phyloP scores from a whole-genome alignment of 768 basidiomycete species.

The Suillus paluster region DNA sequence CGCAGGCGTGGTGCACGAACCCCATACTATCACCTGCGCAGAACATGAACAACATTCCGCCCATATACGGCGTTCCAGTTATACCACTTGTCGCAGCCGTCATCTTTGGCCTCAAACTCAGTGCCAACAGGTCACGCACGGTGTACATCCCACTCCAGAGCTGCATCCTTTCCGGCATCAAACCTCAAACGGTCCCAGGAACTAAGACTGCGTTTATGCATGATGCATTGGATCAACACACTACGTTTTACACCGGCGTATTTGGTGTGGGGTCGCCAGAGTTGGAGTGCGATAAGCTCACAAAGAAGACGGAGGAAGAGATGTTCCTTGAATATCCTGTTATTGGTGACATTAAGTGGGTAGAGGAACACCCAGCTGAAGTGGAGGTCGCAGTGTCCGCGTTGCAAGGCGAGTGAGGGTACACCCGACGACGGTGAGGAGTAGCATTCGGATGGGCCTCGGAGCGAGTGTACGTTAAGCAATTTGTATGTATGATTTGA shows the following conservation, averaged over 20 bases:
- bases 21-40: neutral
- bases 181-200: neutral
- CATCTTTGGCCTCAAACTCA: neutral
- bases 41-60: constrained; percentile 18
- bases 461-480: too few species aligned
- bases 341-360: constrained; percentile 16
- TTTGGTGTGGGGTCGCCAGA: neutral
- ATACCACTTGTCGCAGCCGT: neutral
- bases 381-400: neutral
- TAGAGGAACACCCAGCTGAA: constrained; percentile 17
- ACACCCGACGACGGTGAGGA: neutral
- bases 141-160: constrained; percentile 15
- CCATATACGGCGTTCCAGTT: constrained; percentile 15
- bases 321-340: constrained; percentile 8
- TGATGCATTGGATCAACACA: neutral
- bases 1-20: constrained; percentile 16
- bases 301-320: constrained; percentile 5
- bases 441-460: neutral
- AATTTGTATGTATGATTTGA: too few species aligned
- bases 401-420: neutral
- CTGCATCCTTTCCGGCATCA: neutral
- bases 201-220: neutral
- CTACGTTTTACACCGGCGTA: neutral
- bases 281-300: neutral
- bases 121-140: neutral